Base-by-base conservation (phyloP, 2,329 filamentous ascomycete genomes). In the Microsporum canis region DNA sequence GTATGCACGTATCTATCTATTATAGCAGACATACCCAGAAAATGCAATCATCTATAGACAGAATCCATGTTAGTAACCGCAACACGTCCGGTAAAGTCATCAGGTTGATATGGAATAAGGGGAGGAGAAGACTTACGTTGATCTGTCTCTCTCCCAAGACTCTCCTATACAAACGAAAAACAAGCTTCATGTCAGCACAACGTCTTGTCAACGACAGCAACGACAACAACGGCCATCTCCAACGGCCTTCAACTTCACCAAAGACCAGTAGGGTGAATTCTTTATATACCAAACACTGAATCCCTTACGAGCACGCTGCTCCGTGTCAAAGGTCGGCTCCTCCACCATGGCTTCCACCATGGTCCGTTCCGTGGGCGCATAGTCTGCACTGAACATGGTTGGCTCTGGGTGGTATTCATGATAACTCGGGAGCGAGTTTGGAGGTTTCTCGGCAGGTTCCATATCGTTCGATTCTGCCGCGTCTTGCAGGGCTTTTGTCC, bases 31-130 rank as follows among this genome's bases (percentile, higher is more conserved):
- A 57, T 69, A 76, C 72, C 75, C 75, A 59, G 75, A 76, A 60
- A 77, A 77, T 34, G 75, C 74, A 63, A 77, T 77, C 75, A 77
- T 77, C 73, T 76, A 63, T 38, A 57, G n/a, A 27, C 27, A 57
- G n/a, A 31, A 17, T 17, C 10, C 29, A 43, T 43, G 29, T 45
- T 36, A 47, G 41, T 6, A 1, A 43, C 14, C 39, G n/a, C 39
- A 14, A 7, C 14, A 47, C 17, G n/a, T 53, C 29, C 29, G 33
- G 14, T n/a, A 10, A 53, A 53, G 12, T 1, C 4, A 7, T 6
- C 29, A 49, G 5, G 34, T 36, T 10, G 5, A 2, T 7, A 17
- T 27, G n/a, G n/a, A 6, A 5, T 10, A 39, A 59, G 23, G 39
- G 29, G 34, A 39, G 38, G 7, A 7, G 14, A 31, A 51, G 27